Base-by-base conservation (phyloP, 768 basidiomycete genomes). In the Ephemerocybe angulata region DNA sequence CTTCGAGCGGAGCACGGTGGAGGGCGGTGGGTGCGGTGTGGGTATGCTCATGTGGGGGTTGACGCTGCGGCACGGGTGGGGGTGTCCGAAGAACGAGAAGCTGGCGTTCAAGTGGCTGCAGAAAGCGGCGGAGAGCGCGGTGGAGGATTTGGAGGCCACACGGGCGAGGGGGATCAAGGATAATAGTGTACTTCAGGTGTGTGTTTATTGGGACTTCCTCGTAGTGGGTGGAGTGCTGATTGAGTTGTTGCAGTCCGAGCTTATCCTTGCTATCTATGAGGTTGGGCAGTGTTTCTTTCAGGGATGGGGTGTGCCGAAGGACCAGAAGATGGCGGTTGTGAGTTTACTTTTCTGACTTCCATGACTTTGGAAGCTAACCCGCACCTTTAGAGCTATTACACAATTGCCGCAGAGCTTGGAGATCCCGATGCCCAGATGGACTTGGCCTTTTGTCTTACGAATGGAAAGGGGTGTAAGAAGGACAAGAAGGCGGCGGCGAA, bases 21-120 rank as follows among this genome's bases (percentile, higher is more conserved):
- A 82, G 57, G 71, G 76, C 49, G 92, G 92, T 1, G 93, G 91
- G 1, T 93, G 88, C 63, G 87, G 87, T 1, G 84, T 91, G 3
- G 93, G 93, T 17, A 94, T 93, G 91, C 70, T 95, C 56, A 92
- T 96, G 89, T 94, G 88, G 81, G 93, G 93, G 0, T 72, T 96
- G 38, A 76, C 90, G 28, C 72, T 93, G 62, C 76, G 93, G 50
- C 90, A 93, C 66, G 93, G 92, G 1, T 96, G 93, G 93, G 93
- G 93, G 2, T 84, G 85, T 60, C 71, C 78, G 65, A 86, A 88
- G 78, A 84, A 92, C 62, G 90, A 93, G 68, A 82, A 79, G 67
- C 70, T 74, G 35, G 93, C 84, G 8, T 95, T 94, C 70, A 82
- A 80, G 63, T 95, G 91, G 90, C 70, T 96, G 58, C 78, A 83